Conservation (phyloP, 2,329 filamentous ascomycete genomes). For the Colletotrichum spinosum region DNA sequence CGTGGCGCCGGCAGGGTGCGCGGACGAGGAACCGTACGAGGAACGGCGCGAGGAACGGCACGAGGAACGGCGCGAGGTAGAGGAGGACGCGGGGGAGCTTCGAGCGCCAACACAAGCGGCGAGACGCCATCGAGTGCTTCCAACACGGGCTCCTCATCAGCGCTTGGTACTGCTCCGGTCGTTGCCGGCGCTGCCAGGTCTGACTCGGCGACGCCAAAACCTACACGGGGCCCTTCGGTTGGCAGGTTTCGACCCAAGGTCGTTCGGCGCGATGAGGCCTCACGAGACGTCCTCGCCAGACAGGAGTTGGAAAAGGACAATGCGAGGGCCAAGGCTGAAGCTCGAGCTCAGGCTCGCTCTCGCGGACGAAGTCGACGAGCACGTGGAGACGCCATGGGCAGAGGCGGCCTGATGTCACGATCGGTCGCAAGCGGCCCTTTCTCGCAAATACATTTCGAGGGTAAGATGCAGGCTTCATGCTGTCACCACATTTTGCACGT, state of each 20-base stretch:
- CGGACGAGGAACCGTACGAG: slow-evolving; percentile 22
- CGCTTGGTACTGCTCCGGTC: slow-evolving; percentile 10
- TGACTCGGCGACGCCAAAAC: slow-evolving; percentile 48
- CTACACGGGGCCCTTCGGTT: slow-evolving; percentile 49
- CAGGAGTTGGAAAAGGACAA: slow-evolving; percentile 57
- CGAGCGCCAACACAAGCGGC: slow-evolving; percentile 24
- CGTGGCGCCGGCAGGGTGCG: slow-evolving; percentile 37
- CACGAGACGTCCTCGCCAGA: slow-evolving; percentile 59
- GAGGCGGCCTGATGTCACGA: slow-evolving; percentile 51
- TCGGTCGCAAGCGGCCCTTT: slow-evolving; percentile 55
- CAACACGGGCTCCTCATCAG: slow-evolving; percentile 21
- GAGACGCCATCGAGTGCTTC: slow-evolving; percentile 13
- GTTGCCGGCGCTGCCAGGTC: slow-evolving; percentile 28
- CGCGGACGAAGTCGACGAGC: slow-evolving; percentile 53
- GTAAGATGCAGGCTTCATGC: slow-evolving; percentile 7
- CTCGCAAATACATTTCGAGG: slow-evolving; percentile 42
- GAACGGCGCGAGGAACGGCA: too few relatives aligned
- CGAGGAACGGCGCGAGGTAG: slow-evolving; percentile 22
- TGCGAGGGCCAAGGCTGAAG: slow-evolving; percentile 38
- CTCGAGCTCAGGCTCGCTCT: slow-evolving; percentile 36
- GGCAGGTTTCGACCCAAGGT: slow-evolving; percentile 61
- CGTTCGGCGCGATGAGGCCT: slow-evolving; percentile 62
- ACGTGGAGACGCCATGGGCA: slow-evolving; percentile 58
- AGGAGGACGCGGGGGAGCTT: slow-evolving; percentile 27
- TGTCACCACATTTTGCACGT: not conserved